A percentile compares a stretch with the other conserved stretches of the same genome.
Conservation (phyloP, 129 eudicot genomes). For the Escallonia herrerae region DNA sequence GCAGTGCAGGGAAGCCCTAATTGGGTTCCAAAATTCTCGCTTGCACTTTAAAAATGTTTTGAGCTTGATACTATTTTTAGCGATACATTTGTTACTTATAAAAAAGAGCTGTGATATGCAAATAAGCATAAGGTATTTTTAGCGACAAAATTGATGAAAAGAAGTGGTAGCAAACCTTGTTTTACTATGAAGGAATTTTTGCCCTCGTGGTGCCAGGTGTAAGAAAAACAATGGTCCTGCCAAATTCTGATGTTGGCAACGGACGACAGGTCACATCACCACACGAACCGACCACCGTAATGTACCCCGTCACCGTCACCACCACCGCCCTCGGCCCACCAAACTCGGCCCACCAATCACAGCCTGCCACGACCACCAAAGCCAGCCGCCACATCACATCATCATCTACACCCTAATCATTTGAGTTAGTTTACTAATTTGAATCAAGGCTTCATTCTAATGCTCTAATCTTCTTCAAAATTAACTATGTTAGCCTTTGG, state of each 20-base stretch:
- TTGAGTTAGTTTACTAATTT: background rate
- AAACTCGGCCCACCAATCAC: conserved; percentile 12
- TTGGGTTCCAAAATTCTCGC: too few species aligned
- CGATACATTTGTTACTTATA: background rate
- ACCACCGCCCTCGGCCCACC: conserved; percentile 39
- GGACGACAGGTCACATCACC: conserved; percentile 2
- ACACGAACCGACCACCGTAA: conserved; percentile 21
- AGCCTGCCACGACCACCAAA: conserved; percentile 17
- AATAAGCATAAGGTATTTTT: background rate
- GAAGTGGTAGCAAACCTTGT: too few species aligned
- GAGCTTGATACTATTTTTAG: too few species aligned
- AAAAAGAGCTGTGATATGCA: background rate
- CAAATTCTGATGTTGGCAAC: background rate
- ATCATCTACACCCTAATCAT: background rate
- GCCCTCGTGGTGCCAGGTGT: background rate
- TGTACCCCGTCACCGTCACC: conserved; percentile 6
- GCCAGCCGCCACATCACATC: conserved; percentile 8
- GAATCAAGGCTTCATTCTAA: background rate
- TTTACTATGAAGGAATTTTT: background rate
- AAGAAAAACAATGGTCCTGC: background rate
- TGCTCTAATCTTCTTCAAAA: background rate
- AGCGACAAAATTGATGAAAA: background rate
- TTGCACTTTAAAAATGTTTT: too few species aligned
- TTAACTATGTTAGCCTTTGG: background rate
- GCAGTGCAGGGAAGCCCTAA: too few species aligned